These are phyloP conservation scores for Stagonosporopsis chrysanthemi DNA, from an alignment of 2,329 filamentous ascomycete genomes.

Conservation along the genomic window DNA sequence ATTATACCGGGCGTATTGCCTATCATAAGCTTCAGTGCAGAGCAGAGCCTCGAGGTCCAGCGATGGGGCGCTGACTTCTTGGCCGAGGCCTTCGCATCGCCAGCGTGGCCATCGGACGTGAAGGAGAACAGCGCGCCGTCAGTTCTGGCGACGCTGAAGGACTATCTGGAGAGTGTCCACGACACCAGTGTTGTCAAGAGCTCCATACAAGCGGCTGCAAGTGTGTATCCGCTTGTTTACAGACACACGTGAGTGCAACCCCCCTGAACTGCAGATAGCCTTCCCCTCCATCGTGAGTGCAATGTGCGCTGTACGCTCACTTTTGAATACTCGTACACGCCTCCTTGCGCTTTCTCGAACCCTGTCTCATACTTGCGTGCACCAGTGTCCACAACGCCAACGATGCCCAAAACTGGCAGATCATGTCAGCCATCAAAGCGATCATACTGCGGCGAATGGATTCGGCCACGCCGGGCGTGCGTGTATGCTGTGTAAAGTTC, in stretches of 20 bases:
- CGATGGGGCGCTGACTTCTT: constrained; percentile 97
- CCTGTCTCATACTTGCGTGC: constrained; percentile 46
- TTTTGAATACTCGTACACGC: constrained; percentile 24
- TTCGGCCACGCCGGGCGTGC: constrained; percentile 74
- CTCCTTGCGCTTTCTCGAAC: constrained; percentile 31
- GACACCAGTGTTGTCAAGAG: constrained; percentile 84
- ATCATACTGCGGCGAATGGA: constrained; percentile 92
- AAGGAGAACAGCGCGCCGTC: constrained; percentile 81
- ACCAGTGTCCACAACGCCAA: constrained; percentile 84
- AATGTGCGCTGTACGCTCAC: constrained; percentile 23
- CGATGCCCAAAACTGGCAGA: constrained; percentile 83
- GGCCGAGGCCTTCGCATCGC: constrained; percentile 93
- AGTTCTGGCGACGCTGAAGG: constrained; percentile 76
- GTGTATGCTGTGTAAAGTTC: constrained; percentile 97
- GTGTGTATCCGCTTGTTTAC: constrained; percentile 91
- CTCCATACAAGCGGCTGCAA: constrained; percentile 86
- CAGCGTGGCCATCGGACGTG: constrained; percentile 76
- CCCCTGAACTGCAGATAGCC: constrained; percentile 33
- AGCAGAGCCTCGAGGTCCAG: constrained; percentile 73
- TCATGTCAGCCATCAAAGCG: constrained; percentile 87
- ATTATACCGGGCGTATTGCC: constrained; percentile 94
- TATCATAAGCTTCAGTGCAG: constrained; percentile 78
- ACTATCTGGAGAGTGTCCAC: constrained; percentile 63
- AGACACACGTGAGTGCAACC: constrained; percentile 83
- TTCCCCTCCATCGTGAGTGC: constrained; percentile 24